These are phyloP conservation scores for Fusarium decemcellulare DNA, from an alignment of 2,329 filamentous ascomycete genomes.

Conservation along the genomic window DNA sequence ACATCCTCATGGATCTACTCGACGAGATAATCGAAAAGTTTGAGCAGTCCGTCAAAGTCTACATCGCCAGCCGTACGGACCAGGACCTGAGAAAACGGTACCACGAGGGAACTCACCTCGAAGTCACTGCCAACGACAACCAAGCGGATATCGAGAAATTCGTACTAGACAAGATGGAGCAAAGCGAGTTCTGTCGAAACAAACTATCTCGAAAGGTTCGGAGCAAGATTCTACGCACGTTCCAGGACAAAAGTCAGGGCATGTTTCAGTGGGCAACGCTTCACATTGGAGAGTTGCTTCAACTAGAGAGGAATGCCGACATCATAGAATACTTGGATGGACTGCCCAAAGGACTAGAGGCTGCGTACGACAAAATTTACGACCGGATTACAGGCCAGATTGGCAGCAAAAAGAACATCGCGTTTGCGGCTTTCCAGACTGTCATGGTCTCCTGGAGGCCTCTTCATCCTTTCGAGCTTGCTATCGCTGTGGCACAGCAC, in stretches of 20 bases:
- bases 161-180: constrained; percentile 2
- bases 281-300: constrained; percentile 26
- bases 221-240: constrained; percentile 11
- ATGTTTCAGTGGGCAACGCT: constrained; percentile 40
- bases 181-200: constrained; percentile 14
- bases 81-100: constrained; percentile 21
- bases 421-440: constrained; percentile 5
- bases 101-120: constrained; percentile 2
- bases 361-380: constrained; percentile 31
- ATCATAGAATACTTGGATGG: constrained; percentile 18
- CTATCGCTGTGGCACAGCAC: constrained; percentile 5
- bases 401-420: constrained; percentile 6
- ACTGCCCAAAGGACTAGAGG: constrained; percentile 17
- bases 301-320: constrained; percentile 11
- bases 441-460: constrained; percentile 9
- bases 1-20: constrained; percentile 21
- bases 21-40: constrained; percentile 9
- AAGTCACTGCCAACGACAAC: constrained; percentile 23
- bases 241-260: constrained; percentile 22
- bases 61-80: constrained; percentile 32
- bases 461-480: constrained; percentile 6
- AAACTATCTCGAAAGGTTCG: constrained; percentile 4
- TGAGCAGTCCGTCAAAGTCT: constrained; percentile 29
- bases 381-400: background rate
- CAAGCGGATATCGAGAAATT: constrained; percentile 34